Evolutionary conservation across 371 early-diverging fungal genomes (phyloP), one percentile per base, ranked within the genome.

Genomic region (Rhizopus arrhizus): DNA sequence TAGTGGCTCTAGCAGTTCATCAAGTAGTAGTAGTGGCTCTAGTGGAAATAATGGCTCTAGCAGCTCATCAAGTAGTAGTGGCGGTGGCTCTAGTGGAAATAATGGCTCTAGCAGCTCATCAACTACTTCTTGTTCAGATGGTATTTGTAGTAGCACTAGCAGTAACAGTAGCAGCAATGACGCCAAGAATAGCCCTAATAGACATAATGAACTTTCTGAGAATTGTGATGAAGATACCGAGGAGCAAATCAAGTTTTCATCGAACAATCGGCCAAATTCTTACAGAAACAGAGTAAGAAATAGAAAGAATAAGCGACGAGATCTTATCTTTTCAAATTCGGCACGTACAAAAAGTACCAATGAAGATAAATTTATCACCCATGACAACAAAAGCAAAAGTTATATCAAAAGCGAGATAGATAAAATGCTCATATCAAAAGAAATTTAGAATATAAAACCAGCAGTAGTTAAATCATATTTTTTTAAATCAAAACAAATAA

Each of bases 241-340:
- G 9, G 28, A 9, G 8, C 40, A 38, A 38, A 38, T 8, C 40
- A 22, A 22, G 22, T 22, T 22, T 22, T 29, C 31, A 29, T 22
- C 48, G 3, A 48, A 29, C 29, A 29, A 48, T 29, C 48, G 48
- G 12, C 48, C 48, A 10, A 48, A 48, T 10, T 48, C 48, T 28
- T 48, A 29, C 12, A 29, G 48, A 48, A 48, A 48, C 28, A 22
- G 48, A 48, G 16, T 29, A 48, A 48, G 29, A 29, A 29, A 43
- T 43, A 13, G 43, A 16, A 48, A 12, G 48, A 5, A 48, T 22
- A 48, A 12, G 31, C 48, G 12, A 8, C 48, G 29, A 28, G 12
- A 5, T 48, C 3, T 15, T 13, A 5, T 15, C n/a, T 43, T 13
- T 43, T 13, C 5, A n/a, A 4, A 43, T 43, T 5, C 1, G 13